phyloP scores from a whole-genome alignment of 345 rosid species.

The Eucalyptus regnans region DNA sequence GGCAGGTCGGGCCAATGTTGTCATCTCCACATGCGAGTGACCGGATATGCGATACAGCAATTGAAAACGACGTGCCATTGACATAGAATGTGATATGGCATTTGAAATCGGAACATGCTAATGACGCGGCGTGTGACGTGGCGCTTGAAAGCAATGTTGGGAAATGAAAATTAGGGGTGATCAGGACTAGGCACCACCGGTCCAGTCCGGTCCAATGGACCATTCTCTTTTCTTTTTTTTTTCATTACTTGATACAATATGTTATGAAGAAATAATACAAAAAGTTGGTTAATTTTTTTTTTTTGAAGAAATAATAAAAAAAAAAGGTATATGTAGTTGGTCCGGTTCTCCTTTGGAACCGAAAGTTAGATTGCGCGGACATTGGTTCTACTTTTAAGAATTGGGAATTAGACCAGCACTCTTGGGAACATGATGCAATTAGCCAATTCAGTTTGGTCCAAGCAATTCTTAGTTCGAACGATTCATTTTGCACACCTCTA shows the following conservation, averaged over 20 bases:
- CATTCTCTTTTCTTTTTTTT: no score
- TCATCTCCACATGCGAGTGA: background rate
- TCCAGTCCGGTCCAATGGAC: no score
- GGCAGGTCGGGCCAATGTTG: background rate
- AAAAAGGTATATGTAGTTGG: no score
- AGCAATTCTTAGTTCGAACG: no score
- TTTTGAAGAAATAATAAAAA: no score
- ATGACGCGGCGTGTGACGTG: background rate
- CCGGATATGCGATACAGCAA: background rate
- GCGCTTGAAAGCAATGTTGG: background rate
- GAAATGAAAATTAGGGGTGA: background rate
- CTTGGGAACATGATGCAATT: no score
- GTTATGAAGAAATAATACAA: no score
- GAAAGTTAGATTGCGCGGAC: fast-evolving
- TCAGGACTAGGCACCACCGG: fast-evolving
- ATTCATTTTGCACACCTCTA: no score
- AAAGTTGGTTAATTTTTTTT: no score
- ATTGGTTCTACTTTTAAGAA: fast-evolving
- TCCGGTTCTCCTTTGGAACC: fast-evolving
- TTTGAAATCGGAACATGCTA: background rate
- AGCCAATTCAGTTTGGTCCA: no score
- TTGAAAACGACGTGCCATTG: background rate
- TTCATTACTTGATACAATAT: no score
- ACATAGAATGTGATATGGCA: background rate
- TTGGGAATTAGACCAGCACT: no score